These are phyloP conservation scores for Bauhinia variegata DNA, from an alignment of 306 rosid species.

Conservation along the genomic window DNA sequence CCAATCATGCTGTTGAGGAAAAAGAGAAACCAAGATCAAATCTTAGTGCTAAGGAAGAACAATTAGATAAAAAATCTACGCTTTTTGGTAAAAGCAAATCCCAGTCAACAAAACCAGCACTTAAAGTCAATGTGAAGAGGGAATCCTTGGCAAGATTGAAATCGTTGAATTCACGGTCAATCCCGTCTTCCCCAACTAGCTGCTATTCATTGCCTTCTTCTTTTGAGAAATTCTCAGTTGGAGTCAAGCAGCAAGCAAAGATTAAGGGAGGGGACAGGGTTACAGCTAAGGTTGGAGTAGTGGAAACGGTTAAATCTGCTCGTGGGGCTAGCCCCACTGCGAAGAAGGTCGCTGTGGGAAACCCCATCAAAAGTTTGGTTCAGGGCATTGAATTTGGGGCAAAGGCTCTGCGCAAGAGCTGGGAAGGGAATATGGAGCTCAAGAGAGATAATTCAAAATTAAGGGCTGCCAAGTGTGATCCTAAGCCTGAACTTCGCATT, in stretches of 20 bases:
- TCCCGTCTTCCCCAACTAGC: constrained; percentile 85
- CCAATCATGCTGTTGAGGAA: constrained; percentile 43
- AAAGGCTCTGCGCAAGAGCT: constrained; percentile 92
- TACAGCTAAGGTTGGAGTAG: constrained; percentile 51
- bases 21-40: constrained; percentile 54
- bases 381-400: constrained; percentile 91
- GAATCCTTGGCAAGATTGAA: constrained; percentile 65
- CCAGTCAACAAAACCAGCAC: constrained; percentile 46
- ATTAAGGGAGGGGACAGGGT: constrained; percentile 55
- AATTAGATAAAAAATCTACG: constrained; percentile 55
- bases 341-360: constrained; percentile 57
- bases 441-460: constrained; percentile 67
- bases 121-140: constrained; percentile 66
- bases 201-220: constrained; percentile 83
- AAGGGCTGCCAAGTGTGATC: constrained; percentile 63
- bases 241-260: constrained; percentile 72
- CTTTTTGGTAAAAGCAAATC: constrained; percentile 55
- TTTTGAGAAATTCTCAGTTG: constrained; percentile 81
- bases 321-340: constrained; percentile 62
- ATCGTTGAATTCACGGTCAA: constrained; percentile 77
- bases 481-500: constrained; percentile 59
- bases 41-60: constrained; percentile 56
- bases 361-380: constrained; percentile 64
- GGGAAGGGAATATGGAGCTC: constrained; percentile 95
- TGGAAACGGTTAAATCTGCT: constrained; percentile 54